A percentile compares a stretch with the other conserved stretches of the same genome.
These are phyloP conservation scores for Arctostaphylos glauca DNA, from an alignment of 148 eudicot species.

Conservation along the genomic window DNA sequence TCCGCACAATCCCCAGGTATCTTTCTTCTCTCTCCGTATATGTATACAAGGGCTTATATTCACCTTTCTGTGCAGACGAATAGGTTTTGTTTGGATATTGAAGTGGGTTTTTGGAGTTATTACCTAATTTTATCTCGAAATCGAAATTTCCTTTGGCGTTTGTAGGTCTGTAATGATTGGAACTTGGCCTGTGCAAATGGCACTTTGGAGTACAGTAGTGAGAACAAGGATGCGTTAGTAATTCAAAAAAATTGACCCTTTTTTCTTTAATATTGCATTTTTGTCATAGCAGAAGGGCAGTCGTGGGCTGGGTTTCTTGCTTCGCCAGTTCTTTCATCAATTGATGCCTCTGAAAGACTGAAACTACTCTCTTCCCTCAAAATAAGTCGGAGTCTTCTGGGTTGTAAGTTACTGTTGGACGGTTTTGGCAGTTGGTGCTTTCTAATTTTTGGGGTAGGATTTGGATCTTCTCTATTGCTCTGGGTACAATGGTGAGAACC, in stretches of 20 bases:
- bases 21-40: conserved; percentile 5
- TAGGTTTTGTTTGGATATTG: not conserved
- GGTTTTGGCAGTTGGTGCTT: not conserved
- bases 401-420: not conserved
- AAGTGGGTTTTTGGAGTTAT: not conserved
- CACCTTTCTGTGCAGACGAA: not conserved
- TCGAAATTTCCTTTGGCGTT: not conserved
- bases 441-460: not conserved
- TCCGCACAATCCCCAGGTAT: conserved; percentile 38
- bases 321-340: not conserved
- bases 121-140: not conserved
- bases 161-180: not conserved
- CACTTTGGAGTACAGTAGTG: not conserved
- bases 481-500: not conserved
- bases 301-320: not conserved
- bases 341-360: not conserved
- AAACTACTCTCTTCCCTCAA: not conserved
- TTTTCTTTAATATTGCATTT: too few species aligned
- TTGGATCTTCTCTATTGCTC: not conserved
- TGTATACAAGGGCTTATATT: not conserved
- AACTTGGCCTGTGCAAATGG: conserved; percentile 1
- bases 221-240: not conserved
- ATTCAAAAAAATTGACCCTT: too few species aligned
- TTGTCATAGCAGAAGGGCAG: too few species aligned
- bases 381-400: not conserved